phyloP scores from a whole-genome alignment of 1,139 yeast species.

The Debaryomycetaceae sp. region DNA sequence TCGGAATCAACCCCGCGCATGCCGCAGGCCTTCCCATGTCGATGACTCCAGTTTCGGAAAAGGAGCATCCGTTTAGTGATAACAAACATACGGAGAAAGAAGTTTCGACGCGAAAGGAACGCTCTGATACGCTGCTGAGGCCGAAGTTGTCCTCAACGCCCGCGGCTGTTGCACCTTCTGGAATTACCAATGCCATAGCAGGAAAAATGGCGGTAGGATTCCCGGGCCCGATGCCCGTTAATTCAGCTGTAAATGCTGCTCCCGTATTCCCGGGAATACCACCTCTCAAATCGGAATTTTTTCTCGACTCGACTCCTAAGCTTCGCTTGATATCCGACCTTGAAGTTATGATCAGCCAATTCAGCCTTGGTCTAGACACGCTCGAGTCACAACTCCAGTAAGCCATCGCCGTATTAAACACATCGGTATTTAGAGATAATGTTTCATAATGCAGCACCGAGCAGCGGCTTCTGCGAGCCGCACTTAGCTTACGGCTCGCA shows the following conservation, averaged over 20 bases:
- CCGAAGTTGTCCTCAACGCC: not conserved
- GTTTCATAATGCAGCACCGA: too few relatives aligned
- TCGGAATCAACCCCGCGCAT: slow-evolving; percentile 49
- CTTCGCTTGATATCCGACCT: slow-evolving; percentile 25
- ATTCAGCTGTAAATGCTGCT: not conserved
- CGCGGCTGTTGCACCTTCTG: not conserved
- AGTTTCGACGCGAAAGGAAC: slow-evolving; percentile 7
- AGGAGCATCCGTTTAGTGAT: slow-evolving; percentile 13
- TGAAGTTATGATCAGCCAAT: slow-evolving; percentile 28
- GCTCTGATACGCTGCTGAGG: slow-evolving; percentile 8
- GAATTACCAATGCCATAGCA: slow-evolving; percentile 2
- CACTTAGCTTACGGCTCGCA: too few relatives aligned
- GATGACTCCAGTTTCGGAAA: slow-evolving; percentile 74
- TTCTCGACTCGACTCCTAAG: slow-evolving; percentile 27
- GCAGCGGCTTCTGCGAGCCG: too few relatives aligned
- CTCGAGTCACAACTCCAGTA: slow-evolving; percentile 14
- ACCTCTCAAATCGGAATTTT: slow-evolving; percentile 25
- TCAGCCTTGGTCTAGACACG: slow-evolving; percentile 32
- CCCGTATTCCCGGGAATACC: slow-evolving; percentile 28
- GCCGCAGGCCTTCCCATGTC: slow-evolving; percentile 43
- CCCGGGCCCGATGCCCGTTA: slow-evolving; percentile 1
- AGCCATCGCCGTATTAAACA: not conserved
- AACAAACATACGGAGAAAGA: slow-evolving; percentile 6
- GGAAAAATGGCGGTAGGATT: too few relatives aligned
- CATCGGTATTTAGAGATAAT: too few relatives aligned